Evolutionary conservation across 345 rosid species (phyloP), one percentile per base, ranked within the genome.

Genomic region (Balakata baccata): DNA sequence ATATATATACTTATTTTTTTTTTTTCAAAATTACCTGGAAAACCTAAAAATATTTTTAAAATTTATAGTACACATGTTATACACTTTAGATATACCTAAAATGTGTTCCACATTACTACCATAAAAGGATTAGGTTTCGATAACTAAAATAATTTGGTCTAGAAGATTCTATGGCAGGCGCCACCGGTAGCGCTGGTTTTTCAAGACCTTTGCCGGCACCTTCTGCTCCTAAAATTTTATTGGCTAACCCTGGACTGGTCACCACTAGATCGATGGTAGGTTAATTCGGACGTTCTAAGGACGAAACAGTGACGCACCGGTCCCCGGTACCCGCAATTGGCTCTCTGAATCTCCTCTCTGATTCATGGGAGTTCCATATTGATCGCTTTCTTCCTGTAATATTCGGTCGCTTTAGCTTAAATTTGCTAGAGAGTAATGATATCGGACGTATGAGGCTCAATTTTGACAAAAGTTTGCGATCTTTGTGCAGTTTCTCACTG

Each of bases 371-470:
- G 38, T 88, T 92, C 69, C 90, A 92, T 76, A 83, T 87, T 60
- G 97, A 92, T 78, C 95, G 97, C 72, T 85, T 92, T 65, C 88
- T 92, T 45, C 97, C 97, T 16, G 94, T 92, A 88, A 78, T 34
- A 71, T 50, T n/a, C 37, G 29, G 17, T 58, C 63, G 34, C 13
- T 41, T 50, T 25, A 25, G 5, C 22, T 11, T 39, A 4, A 17
- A 10, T 64, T 34, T 25, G 4, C 38, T 72, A n/a, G 53, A 23
- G 7, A 47, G n/a, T 11, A 37, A 49, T 50, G 39, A 29, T 56
- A 46, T n/a, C 0, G 53, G 8, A 2, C 29, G 12, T 41, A 23
- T 17, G 66, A 7, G 64, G 68, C 59, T 47, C 18, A 60, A 41
- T 16, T 57, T 25, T 68, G 68, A 12, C 54, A 20, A 39, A 68